These are phyloP conservation scores for Coemansia sp. DNA, from an alignment of 192 early-diverging fungal species.

Conservation along the genomic window DNA sequence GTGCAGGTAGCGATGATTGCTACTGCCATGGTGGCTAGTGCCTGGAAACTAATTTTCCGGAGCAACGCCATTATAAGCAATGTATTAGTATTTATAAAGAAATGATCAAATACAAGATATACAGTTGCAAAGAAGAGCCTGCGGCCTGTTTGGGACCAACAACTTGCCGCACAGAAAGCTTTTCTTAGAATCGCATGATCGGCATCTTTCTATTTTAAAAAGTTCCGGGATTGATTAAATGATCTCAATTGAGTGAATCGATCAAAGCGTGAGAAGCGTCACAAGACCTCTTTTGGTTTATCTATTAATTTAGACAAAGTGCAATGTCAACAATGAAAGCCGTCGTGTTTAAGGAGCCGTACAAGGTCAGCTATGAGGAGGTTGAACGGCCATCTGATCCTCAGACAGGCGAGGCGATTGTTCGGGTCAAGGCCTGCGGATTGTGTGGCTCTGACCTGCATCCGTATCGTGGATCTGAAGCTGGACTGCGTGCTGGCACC, in stretches of 20 bases:
- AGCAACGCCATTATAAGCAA: background rate
- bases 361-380: slow-evolving; percentile 30
- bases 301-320: background rate
- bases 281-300: background rate
- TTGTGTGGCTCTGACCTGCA: slow-evolving; percentile 58
- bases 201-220: background rate
- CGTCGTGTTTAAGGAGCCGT: slow-evolving; percentile 50
- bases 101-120: background rate
- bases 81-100: background rate
- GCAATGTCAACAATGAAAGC: slow-evolving; percentile 43
- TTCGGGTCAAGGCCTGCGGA: slow-evolving; percentile 47
- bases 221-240: background rate
- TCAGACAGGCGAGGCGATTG: slow-evolving; percentile 53
- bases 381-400: slow-evolving; percentile 39
- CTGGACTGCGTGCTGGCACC: slow-evolving; percentile 44
- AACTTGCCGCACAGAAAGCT: background rate
- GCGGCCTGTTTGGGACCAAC: background rate
- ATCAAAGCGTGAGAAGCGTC: background rate
- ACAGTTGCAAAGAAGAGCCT: background rate
- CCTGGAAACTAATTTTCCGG: background rate
- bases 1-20: slow-evolving; percentile 7
- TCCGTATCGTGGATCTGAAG: slow-evolving; percentile 51
- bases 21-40: background rate
- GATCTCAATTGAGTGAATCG: background rate
- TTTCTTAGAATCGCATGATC: slow-evolving; percentile 1